Evolutionary conservation across 306 rosid genomes (phyloP), one percentile per base, ranked within the genome.

Genomic region (Vigna mungo): DNA sequence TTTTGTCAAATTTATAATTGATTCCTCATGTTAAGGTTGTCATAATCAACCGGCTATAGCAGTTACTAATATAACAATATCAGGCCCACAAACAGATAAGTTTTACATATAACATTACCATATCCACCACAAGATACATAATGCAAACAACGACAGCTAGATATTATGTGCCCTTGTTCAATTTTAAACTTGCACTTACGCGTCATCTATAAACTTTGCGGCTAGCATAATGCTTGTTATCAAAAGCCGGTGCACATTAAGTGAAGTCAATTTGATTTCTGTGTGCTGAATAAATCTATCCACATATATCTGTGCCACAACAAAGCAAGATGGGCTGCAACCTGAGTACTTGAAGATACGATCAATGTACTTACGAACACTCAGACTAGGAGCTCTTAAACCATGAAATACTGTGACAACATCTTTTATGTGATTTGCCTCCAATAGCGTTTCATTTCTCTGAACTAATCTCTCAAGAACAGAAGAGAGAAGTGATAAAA

Each of bases 261-360:
- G 96, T 2, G 98, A 96, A 39, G 96, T 91, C 82, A 92, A 77
- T 37, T 85, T 90, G 58, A 85, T 59, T 34, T 92, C 84, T 0
- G 91, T 83, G 81, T 82, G 51, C 62, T 91, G 83, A 69, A 92
- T 75, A 52, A 82, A 89, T 87, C 99, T 83, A 76, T 96, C 99
- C 15, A 92, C 79, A 21, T 96, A 96, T 56, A 96, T 86, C 46
- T 89, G 83, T 0, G 97, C 94, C 27, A 89, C 84, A 52, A 96
- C 91, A 27, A 96, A 96, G 88, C 99, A 96, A 1, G 99, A 96
- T 0, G 99, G 97, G 83, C 98, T 96, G 89, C 99, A 96, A 18
- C 93, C 84, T 3, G 95, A 87, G 86, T 96, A 96, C 87, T 96
- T 92, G 85, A 90, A 96, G 75, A 96, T 89, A 10, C 99, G 94